A percentile compares a stretch with the other conserved stretches of the same genome.
Conservation (phyloP, 163 green algal species). For the Coccomyxa subellipsoidea region DNA sequence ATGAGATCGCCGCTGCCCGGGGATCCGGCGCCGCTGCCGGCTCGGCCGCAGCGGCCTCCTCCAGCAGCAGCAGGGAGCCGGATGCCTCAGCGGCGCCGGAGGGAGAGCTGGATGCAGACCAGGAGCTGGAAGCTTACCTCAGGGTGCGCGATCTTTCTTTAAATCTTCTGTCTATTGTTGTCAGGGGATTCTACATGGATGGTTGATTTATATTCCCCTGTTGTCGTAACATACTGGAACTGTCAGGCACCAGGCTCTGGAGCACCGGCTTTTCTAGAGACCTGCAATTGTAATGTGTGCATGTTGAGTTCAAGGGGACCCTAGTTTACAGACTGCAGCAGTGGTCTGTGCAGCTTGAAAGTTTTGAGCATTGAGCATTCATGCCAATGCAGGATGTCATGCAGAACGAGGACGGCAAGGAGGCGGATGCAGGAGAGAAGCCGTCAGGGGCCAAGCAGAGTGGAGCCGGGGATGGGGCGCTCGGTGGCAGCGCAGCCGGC, state of each 20-base stretch:
- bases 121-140: constrained; percentile 11
- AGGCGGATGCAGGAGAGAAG: not conserved
- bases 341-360: too few relatives aligned
- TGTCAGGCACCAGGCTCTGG: too few relatives aligned
- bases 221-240: too few relatives aligned
- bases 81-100: not conserved
- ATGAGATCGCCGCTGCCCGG: not conserved
- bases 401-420: not conserved
- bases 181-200: not conserved
- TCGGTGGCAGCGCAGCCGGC: not conserved
- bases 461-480: not conserved
- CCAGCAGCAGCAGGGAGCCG: not conserved
- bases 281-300: too few relatives aligned
- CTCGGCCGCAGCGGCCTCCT: not conserved
- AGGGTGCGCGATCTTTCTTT: not conserved
- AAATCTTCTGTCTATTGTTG: not conserved
- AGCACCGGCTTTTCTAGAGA: too few relatives aligned
- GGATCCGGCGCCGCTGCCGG: not conserved
- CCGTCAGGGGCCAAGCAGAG: not conserved
- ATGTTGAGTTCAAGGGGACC: too few relatives aligned
- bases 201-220: too few relatives aligned
- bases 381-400: not conserved
- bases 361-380: not conserved
- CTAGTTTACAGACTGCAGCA: too few relatives aligned
- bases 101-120: not conserved